phyloP scores from a whole-genome alignment of 192 early-diverging fungal species.

The Linnemannia schmuckeri region DNA sequence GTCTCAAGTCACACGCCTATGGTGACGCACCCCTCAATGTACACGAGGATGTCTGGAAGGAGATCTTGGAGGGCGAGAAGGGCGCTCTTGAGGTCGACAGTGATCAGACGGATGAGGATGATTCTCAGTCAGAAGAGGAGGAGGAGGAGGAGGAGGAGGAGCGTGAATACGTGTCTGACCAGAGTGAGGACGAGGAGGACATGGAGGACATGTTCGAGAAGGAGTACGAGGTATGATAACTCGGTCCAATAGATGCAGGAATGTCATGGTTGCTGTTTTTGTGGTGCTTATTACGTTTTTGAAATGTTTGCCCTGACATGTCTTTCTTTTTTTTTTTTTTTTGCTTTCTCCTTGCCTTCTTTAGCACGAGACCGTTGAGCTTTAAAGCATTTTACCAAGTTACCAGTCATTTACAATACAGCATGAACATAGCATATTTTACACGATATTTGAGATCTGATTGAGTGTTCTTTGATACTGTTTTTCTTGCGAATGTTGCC shows the following conservation, averaged over 20 bases:
- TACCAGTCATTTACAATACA: neutral
- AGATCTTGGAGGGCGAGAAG: slow-evolving; percentile 85
- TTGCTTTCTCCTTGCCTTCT: neutral
- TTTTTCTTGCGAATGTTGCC: neutral
- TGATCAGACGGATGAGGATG: slow-evolving; percentile 80
- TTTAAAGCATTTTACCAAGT: slow-evolving; percentile 35
- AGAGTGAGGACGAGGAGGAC: slow-evolving; percentile 75
- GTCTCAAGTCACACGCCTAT: slow-evolving; percentile 94
- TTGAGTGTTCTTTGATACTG: neutral
- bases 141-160: slow-evolving; percentile 65
- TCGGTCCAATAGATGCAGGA: neutral
- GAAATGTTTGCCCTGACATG: neutral
- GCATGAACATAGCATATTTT: slow-evolving; percentile 4
- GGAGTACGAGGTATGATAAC: slow-evolving; percentile 54
- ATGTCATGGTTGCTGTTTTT: neutral
- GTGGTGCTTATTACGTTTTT: neutral
- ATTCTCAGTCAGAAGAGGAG: slow-evolving; percentile 63
- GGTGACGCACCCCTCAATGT: slow-evolving; percentile 98
- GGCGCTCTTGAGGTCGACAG: slow-evolving; percentile 78
- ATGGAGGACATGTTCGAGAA: slow-evolving; percentile 68
- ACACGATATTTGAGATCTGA: neutral
- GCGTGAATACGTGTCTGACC: slow-evolving; percentile 72
- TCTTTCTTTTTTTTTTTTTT: neutral
- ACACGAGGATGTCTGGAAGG: slow-evolving; percentile 88
- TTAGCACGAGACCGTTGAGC: slow-evolving; percentile 50